Evolutionary conservation across 495 filamentous ascomycete species (phyloP), one percentile per base, ranked within the genome.

Genomic region (Wilcoxina mikolae): DNA sequence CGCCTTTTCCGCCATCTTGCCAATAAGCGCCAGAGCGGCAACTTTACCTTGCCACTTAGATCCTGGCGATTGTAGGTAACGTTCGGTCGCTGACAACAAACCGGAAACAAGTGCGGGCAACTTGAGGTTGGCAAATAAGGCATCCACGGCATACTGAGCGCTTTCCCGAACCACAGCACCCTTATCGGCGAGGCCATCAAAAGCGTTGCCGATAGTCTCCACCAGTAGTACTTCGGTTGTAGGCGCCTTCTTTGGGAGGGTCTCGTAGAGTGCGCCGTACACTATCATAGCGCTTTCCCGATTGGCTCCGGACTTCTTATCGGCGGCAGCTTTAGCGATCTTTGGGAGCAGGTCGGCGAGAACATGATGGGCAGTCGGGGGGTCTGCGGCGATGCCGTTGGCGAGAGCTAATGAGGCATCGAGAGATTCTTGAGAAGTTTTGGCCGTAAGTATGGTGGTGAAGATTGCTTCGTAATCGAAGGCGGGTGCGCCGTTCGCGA

Each of bases 41-140:
- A 95, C 84, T 27, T 82, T 83, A 17, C 91, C 90, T 69, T 99
- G 91, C 89, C 89, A 96, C 70, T 95, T 98, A 54, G 84, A 87
- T 20, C 83, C 79, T 52, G 77, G 76, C 67, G 85, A 90, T 65
- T 76, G 74, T 12, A 95, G 72, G 66, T 95, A 95, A 33, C 72
- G 64, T 3, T 20, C 35, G 51, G 76, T 71, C 42, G 78, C 75
- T 3, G 87, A 85, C 28, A 95, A 70, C 20, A 95, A 76, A 12
- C 81, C 86, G 51, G 79, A 78, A 54, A 90, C 82, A 58, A 88
- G 74, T 24, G 84, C 79, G 71, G 96, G 90, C 50, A 87, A 72
- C 61, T 77, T 82, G 29, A 99, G 72, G 61, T 80, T 73, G 47
- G 71, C 73, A 70, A 90, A 95, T 1, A 96, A 75, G 5, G 84